Evolutionary conservation across 2,329 filamentous ascomycete species (phyloP), one percentile per base, ranked within the genome.

Genomic region (Herpomyces periplanetae): DNA sequence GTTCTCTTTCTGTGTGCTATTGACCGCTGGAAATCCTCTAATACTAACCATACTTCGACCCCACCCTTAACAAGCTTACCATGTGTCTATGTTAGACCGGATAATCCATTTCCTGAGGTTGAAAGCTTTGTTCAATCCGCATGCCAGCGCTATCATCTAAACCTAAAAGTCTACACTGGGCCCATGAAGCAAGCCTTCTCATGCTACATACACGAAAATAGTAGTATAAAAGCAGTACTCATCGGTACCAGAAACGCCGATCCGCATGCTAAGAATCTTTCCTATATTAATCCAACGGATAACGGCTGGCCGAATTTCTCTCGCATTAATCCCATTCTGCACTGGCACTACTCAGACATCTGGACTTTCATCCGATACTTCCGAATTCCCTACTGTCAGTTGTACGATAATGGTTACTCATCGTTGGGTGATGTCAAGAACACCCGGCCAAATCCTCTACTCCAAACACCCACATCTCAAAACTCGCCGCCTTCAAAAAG

Each of bases 291-390:
- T 34, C 51, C 49, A 19, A 96, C 80, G 3, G 80, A 91, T 38
- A 45, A 51, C 13, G 71, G 62, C 2, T 96, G 80, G 80, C 80
- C 80, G 13, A 43, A 48, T 16, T 87, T 91, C 32, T 73, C 91
- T 59, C 55, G 80, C 23, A 49, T 91, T 24, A 71, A 96, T 38
- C 75, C 80, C 0, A 65, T 96, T 5, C 73, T 96, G 32, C 80
- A 96, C 39, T 96, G 80, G 80, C 68, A 80, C 36, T 87, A 88
- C 37, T 53, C 56, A 5, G 75, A 91, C 36, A 75, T 91, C 20
- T 91, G 80, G 80, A 55, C 59, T 8, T 80, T 84, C 34, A 63
- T 84, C 25, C 52, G 62, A 12, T 57, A 64, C 31, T 42, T 91
- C 12, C 48, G 55, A 1, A 57, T 91, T 11, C 57, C 60, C 3